Evolutionary conservation across 2,329 filamentous ascomycete genomes (phyloP), one percentile per base, ranked within the genome.

Genomic region (Ophiostoma sp.): DNA sequence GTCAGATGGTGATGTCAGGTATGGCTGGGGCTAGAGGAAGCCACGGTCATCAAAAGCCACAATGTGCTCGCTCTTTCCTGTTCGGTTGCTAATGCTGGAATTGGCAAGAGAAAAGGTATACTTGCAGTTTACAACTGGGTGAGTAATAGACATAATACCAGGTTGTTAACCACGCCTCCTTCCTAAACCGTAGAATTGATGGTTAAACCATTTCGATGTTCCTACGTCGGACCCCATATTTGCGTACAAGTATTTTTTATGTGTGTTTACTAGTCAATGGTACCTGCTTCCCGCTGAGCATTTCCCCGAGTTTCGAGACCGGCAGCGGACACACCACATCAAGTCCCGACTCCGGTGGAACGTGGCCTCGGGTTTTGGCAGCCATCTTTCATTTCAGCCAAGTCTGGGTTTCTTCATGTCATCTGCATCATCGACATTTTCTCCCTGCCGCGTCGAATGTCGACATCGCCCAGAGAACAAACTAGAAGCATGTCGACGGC

Each of bases 21-120:
- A n/a, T 2, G 15, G 31, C 17, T 31, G 31, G 39, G 15, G 27
- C 60, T 64, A 33, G 17, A 27, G 31, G 17, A 64, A 64, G 60
- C 17, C 31, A 36, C 33, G 60, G 7, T n/a, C 60, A 64, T 27
- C 52, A 23, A 31, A 17, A 62, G 57, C 57, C 23, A 35, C 57
- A 17, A 35, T 62, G 57, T 62, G 57, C 57, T 62, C 35, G 57
- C 57, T 62, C 57, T 62, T 62, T 62, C 57, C 31, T 57, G 23
- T 13, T 57, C 27, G n/a, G 52, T 27, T 41, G 39, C 15, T 15
- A 41, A 41, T 41, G 15, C 39, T 27, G 10, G 13, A 20, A 33
- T 17, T 35, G 31, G 31, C 27, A 33, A 33, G 57, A 13, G 57
- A 27, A 62, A 62, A 31, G 57, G 54, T 6, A 27, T n/a, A 23